Evolutionary conservation across 2,329 filamentous ascomycete genomes (phyloP).

Genomic region (Colletotrichum camelliae): DNA sequence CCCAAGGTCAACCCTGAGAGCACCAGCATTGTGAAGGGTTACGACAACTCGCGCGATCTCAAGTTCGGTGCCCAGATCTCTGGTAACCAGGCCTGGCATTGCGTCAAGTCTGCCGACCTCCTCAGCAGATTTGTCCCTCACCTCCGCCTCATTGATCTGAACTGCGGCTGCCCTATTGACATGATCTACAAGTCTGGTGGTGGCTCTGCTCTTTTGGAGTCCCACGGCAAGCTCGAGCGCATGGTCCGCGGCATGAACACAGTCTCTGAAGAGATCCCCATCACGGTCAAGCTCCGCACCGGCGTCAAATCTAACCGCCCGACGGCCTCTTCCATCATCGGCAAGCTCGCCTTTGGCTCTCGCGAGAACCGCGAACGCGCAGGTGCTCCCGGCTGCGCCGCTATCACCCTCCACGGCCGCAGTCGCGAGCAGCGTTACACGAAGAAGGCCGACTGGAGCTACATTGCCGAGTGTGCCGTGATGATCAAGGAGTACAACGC

Average conservation of each 20-base stretch:
- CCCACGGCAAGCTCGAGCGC: slow-evolving; percentile 86
- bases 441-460: slow-evolving; percentile 89
- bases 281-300: slow-evolving; percentile 94
- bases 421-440: slow-evolving; percentile 96
- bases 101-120: slow-evolving; percentile 85
- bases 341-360: slow-evolving; percentile 82
- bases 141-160: slow-evolving; percentile 90
- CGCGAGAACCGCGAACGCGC: slow-evolving; percentile 72
- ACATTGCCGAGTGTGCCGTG: slow-evolving; percentile 88
- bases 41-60: slow-evolving; percentile 82
- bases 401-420: slow-evolving; percentile 93
- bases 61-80: slow-evolving; percentile 94
- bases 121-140: slow-evolving; percentile 79
- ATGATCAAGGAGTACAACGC: slow-evolving; percentile 82
- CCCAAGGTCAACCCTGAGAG: slow-evolving; percentile 68
- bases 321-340: slow-evolving; percentile 80
- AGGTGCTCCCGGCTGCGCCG: slow-evolving; percentile 85
- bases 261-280: slow-evolving; percentile 87
- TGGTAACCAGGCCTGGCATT: slow-evolving; percentile 89
- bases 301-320: slow-evolving; percentile 82
- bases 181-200: slow-evolving; percentile 87
- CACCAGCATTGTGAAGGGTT: slow-evolving; percentile 68
- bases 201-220: slow-evolving; percentile 91
- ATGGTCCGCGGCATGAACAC: slow-evolving; percentile 96
- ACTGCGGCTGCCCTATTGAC: slow-evolving; percentile 97